These are phyloP conservation scores for Saksenaea vasiformis DNA, from an alignment of 371 early-diverging fungal species.

Conservation along the genomic window DNA sequence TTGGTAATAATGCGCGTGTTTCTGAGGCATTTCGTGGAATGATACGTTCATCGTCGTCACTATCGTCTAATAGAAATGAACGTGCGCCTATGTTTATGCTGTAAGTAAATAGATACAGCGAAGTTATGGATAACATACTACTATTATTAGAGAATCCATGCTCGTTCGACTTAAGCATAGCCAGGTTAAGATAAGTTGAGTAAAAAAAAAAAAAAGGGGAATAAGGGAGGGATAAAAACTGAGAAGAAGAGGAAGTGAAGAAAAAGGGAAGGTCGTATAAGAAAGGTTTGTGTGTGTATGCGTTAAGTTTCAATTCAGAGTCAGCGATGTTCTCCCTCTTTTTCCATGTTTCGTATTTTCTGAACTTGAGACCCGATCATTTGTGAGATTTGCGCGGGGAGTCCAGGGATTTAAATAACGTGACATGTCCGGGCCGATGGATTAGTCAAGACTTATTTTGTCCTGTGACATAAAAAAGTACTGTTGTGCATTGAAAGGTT, in stretches of 20 bases:
- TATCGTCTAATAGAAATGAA: slow-evolving; percentile 18
- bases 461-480: too few relatives aligned
- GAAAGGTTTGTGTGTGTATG: too few relatives aligned
- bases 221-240: not conserved
- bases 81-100: slow-evolving; percentile 14
- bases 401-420: too few relatives aligned
- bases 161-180: not conserved
- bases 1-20: slow-evolving; percentile 6
- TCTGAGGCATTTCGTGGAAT: slow-evolving; percentile 2
- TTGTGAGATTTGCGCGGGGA: too few relatives aligned
- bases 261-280: too few relatives aligned
- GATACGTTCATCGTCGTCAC: not conserved
- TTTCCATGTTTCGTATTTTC: too few relatives aligned
- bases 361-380: too few relatives aligned
- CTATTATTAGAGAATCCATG: not conserved
- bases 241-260: not conserved
- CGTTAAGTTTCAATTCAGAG: too few relatives aligned
- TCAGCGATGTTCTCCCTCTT: too few relatives aligned
- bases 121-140: not conserved
- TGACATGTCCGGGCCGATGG: too few relatives aligned
- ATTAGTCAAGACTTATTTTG: too few relatives aligned
- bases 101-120: not conserved
- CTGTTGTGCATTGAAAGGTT: too few relatives aligned
- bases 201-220: not conserved
- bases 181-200: not conserved